Conservation (phyloP, 129 eudicot genomes). For the Pittosporum tobira region DNA sequence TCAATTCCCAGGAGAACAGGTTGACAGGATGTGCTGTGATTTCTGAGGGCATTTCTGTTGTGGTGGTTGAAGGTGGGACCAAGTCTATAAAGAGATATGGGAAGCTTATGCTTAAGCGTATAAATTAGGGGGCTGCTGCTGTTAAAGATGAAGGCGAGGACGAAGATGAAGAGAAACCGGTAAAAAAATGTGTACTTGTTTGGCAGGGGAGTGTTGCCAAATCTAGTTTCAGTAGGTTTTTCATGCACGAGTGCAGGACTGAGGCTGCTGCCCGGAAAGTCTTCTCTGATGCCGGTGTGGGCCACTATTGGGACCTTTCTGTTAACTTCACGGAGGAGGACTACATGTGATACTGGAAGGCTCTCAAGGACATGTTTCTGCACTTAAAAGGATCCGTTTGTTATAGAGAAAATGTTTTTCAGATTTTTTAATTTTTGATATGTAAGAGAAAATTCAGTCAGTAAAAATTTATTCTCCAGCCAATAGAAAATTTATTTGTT, state of each 20-base stretch:
- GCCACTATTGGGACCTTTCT: conserved; percentile 76
- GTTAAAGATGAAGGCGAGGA: conserved; percentile 37
- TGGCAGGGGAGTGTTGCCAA: conserved; percentile 97
- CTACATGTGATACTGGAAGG: conserved; percentile 2
- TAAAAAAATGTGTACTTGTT: conserved; percentile 60
- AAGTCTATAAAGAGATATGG: conserved; percentile 79
- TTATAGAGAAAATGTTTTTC: too few species aligned
- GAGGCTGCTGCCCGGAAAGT: conserved; percentile 81
- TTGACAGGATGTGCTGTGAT: conserved; percentile 83
- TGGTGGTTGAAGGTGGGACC: conserved; percentile 87
- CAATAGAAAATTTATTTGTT: too few species aligned
- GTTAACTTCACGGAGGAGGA: conserved; percentile 67
- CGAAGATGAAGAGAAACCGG: conserved; percentile 49
- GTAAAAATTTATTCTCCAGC: too few species aligned
- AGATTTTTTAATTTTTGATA: too few species aligned
- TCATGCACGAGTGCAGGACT: conserved; percentile 73
- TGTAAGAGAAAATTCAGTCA: too few species aligned
- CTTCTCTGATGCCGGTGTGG: conserved; percentile 80
- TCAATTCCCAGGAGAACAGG: conserved; percentile 86
- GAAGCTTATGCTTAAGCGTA: conserved; percentile 79
- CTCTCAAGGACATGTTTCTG: too few species aligned
- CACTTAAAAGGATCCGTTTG: too few species aligned
- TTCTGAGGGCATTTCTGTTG: conserved; percentile 65
- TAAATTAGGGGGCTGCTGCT: conserved; percentile 76
- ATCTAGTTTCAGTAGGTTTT: conserved; percentile 54